A percentile compares a stretch with the other conserved stretches of the same genome.
Conservation (phyloP, 192 early-diverging fungal species). For the Globomyces pollinis-pini region DNA sequence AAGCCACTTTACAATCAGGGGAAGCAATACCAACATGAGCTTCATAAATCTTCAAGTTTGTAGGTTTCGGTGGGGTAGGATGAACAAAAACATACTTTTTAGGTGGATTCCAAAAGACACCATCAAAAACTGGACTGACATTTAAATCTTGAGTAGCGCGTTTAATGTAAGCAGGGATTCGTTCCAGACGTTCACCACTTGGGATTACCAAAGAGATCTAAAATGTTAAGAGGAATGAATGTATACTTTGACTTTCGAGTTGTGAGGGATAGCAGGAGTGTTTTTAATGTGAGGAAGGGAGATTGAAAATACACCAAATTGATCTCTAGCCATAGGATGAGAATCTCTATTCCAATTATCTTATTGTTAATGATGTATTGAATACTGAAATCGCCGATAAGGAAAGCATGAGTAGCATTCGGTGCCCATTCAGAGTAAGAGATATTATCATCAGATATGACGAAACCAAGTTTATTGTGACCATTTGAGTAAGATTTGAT, state of each 20-base stretch:
- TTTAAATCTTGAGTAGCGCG: slow-evolving; percentile 79
- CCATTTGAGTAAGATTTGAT: slow-evolving; percentile 77
- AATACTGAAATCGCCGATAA: slow-evolving; percentile 90
- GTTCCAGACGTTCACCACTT: slow-evolving; percentile 69
- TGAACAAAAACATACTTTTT: slow-evolving; percentile 75
- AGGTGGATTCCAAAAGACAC: slow-evolving; percentile 89
- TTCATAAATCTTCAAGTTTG: slow-evolving; percentile 77
- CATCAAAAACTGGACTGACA: slow-evolving; percentile 79
- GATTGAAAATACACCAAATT: slow-evolving; percentile 79
- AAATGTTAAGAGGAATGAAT: too few species aligned
- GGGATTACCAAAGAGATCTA: slow-evolving; percentile 72
- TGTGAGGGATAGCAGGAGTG: slow-evolving; percentile 67
- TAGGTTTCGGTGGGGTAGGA: slow-evolving; percentile 59
- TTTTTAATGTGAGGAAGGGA: slow-evolving; percentile 58
- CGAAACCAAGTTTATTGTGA: slow-evolving; percentile 77
- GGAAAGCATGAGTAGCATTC: slow-evolving; percentile 60
- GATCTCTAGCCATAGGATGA: slow-evolving; percentile 71
- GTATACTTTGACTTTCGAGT: slow-evolving; percentile 76
- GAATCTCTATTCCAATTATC: slow-evolving; percentile 74
- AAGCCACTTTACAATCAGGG: slow-evolving; percentile 70
- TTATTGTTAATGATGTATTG: slow-evolving; percentile 26
- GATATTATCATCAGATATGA: slow-evolving; percentile 49
- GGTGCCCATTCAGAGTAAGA: slow-evolving; percentile 96
- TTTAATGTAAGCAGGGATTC: slow-evolving; percentile 83
- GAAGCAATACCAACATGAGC: slow-evolving; percentile 94